Percentiles rank a stretch among this genome's conserved stretches.
phyloP scores from a whole-genome alignment of 2,329 filamentous ascomycete species.

The Colletotrichum gigasporum region DNA sequence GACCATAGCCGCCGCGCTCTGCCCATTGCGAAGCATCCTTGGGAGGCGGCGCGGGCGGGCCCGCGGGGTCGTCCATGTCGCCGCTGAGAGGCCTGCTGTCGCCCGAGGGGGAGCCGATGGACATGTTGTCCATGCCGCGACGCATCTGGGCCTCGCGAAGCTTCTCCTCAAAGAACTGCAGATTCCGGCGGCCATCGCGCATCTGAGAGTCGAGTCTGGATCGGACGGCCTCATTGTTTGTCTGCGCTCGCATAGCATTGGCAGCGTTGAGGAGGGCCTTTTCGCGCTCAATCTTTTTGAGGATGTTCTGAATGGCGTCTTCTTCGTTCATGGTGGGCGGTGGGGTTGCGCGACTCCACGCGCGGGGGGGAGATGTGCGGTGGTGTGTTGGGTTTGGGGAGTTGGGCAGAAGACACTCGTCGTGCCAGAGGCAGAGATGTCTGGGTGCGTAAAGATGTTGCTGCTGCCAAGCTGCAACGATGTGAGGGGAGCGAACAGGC shows the following conservation, averaged over 20 bases:
- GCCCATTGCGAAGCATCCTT: constrained; percentile 66
- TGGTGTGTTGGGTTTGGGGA: not conserved
- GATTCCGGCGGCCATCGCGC: constrained; percentile 90
- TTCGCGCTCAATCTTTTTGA: constrained; percentile 97
- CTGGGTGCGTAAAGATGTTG: not conserved
- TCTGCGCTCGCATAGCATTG: constrained; percentile 94
- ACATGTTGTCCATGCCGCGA: constrained; percentile 75
- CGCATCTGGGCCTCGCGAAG: constrained; percentile 89
- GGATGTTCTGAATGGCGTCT: constrained; percentile 79
- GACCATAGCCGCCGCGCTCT: constrained; percentile 39
- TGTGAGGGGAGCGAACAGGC: too few species aligned
- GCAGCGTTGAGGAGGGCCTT: constrained; percentile 94
- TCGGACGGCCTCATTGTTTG: constrained; percentile 90
- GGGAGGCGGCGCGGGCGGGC: constrained; percentile 73
- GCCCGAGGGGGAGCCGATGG: constrained; percentile 59
- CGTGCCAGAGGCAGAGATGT: too few species aligned
- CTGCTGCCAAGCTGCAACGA: not conserved
- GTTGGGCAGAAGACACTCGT: not conserved
- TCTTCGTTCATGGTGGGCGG: constrained; percentile 69
- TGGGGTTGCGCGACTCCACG: constrained; percentile 47
- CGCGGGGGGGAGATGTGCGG: constrained; percentile 37
- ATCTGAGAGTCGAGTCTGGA: constrained; percentile 94
- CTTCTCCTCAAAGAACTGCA: constrained; percentile 94
- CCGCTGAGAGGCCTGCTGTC: constrained; percentile 55
- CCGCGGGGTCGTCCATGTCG: constrained; percentile 55